Evolutionary conservation across 345 rosid species (phyloP), one percentile per base, ranked within the genome.

Genomic region (Bruguiera sexangula): DNA sequence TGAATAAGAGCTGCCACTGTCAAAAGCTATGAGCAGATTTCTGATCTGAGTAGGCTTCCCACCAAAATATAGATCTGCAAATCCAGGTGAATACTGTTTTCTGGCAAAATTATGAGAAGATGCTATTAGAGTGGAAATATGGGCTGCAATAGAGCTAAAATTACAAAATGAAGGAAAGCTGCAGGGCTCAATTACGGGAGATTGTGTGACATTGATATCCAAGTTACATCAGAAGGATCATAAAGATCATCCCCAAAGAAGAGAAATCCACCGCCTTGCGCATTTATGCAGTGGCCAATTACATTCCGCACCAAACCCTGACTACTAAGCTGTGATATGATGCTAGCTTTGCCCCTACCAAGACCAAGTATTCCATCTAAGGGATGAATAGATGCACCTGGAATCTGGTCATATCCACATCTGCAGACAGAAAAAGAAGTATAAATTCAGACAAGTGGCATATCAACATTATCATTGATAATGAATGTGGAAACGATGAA

Each of bases 281-380:
- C 80, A 27, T 96, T 92, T 37, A 95, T 68, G 78, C 99, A 95
- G 73, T 95, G 98, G 32, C 98, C 99, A 9, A 95, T 63, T 6
- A 90, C 90, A 63, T 95, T 95, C 29, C 76, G 65, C 63, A 87
- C 89, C 52, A 85, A 67, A 63, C 93, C 90, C 68, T 84, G 89
- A 46, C 78, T 73, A 62, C 84, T 79, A 71, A 95, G 98, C 84
- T 92, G 99, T 13, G 96, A 86, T 5, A 87, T 37, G 48, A 92
- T 79, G 89, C 97, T 86, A 60, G 94, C 70, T 79, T 82, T 84
- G 22, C 98, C 99, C 71, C 79, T 92, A 22, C 99, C 97, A 24
- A 95, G 98, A n/a, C 99, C 99, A 34, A 95, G 85, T 26, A 92
- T 87, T 78, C 98, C 99, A 55, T 95, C 99, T n/a, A 92, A 56